Percentiles rank a stretch among this genome's conserved stretches.
Conservation (phyloP, 2,329 filamentous ascomycete genomes). For the Fonsecaea monophora region DNA sequence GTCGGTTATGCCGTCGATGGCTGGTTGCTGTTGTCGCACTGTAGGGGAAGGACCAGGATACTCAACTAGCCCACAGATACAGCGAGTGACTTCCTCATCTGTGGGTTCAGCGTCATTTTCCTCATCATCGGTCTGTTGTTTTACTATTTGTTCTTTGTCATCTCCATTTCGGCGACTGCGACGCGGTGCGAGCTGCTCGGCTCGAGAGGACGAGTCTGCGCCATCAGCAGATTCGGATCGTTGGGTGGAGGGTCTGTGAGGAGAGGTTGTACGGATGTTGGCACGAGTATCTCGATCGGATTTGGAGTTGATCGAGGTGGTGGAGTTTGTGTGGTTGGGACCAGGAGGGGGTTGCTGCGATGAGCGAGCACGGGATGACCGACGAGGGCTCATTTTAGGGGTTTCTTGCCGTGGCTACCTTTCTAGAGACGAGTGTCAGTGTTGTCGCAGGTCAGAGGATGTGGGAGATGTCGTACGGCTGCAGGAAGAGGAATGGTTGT, state of each 20-base stretch:
- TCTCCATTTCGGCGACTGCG: conserved; percentile 76
- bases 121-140: conserved; percentile 65
- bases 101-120: conserved; percentile 69
- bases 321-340: conserved; percentile 77
- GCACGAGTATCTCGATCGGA: conserved; percentile 75
- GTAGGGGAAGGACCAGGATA: conserved; percentile 73
- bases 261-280: conserved; percentile 75
- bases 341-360: conserved; percentile 72
- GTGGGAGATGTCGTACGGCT: conserved; percentile 4
- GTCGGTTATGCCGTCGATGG: conserved; percentile 56
- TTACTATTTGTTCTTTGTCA: conserved; percentile 53
- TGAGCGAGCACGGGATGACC: conserved; percentile 87
- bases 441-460: neutral
- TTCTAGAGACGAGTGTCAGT: conserved; percentile 1
- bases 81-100: conserved; percentile 93
- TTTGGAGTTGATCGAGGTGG: conserved; percentile 65
- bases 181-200: conserved; percentile 62
- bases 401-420: no score
- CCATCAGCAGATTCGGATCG: conserved; percentile 62
- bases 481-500: conserved; percentile 9
- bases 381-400: conserved; percentile 71
- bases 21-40: conserved; percentile 32
- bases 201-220: conserved; percentile 53
- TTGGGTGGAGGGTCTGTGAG: conserved; percentile 73
- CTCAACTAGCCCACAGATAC: conserved; percentile 91